Evolutionary conservation across 148 eudicot species (phyloP), one percentile per base, ranked within the genome.

Genomic region (Selenicereus undatus): DNA sequence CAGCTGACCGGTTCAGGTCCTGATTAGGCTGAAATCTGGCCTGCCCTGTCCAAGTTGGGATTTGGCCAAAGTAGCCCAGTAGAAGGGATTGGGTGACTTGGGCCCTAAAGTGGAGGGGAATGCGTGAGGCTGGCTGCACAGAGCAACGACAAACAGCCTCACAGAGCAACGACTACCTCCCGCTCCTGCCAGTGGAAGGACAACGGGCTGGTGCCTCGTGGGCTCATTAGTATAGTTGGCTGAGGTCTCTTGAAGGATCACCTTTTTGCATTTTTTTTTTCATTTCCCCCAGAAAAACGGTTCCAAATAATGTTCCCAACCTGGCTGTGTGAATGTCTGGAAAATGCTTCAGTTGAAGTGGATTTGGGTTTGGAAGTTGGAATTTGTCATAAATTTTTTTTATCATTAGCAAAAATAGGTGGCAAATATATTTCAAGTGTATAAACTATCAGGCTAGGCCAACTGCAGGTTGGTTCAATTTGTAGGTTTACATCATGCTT

Each of bases 161-260:
- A 71, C 66, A 70, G 66, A 32, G 81, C 54, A 72, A 62, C 64
- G 77, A 80, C 1, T 4, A 73, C 70, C 58, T 80, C 75, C 75
- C 81, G 68, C 75, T 71, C 81, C n/a, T 50, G 74, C 68, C 80
- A 66, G 80, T 78, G 74, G 80, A 78, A 39, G 80, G 80, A 68
- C 48, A 27, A 78, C 80, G 43, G 62, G 80, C 8, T 29, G 24
- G 80, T 68, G 80, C 43, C 51, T 32, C 60, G 20, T 52, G 29
- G 80, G 24, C 65, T 73, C 80, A 78, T 65, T 65, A 78, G 48
- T 73, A 43, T 8, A 10, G 58, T 2, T 78, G 27, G 42, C 80
- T 68, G n/a, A 29, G 80, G 12, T 73, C 29, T 45, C 29, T 43
- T 78, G 80, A 74, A 78, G 74, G 64, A 68, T 69, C 80, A 78